These are phyloP conservation scores for Epichloe amarillans DNA, from an alignment of 2,329 filamentous ascomycete species.

Conservation along the genomic window DNA sequence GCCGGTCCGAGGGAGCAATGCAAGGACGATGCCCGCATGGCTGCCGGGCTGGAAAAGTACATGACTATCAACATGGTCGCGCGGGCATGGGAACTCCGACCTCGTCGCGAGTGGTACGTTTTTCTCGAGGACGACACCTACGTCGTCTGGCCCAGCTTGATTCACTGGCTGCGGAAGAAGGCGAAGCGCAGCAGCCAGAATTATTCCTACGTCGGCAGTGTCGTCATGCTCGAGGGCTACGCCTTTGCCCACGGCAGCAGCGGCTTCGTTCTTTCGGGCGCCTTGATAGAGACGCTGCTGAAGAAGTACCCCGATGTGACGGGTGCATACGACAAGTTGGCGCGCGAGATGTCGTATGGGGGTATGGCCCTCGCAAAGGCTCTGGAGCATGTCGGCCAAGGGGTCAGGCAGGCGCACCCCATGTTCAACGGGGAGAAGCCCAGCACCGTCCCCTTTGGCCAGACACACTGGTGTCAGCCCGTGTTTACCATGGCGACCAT, in stretches of 20 bases:
- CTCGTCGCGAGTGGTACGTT: conserved; percentile 43
- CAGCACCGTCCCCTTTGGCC: conserved; percentile 33
- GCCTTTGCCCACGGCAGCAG: conserved; percentile 45
- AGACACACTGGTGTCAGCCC: conserved; percentile 41
- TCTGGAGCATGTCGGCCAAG: conserved; percentile 29
- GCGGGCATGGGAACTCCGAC: conserved; percentile 40
- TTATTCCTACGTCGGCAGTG: conserved; percentile 37
- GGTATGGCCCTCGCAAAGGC: conserved; percentile 38
- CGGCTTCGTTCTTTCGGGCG: conserved; percentile 41
- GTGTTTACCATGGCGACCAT: conserved; percentile 45
- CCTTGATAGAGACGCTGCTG: conserved; percentile 35
- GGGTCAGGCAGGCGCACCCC: conserved; percentile 32
- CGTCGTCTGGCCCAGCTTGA: conserved; percentile 39
- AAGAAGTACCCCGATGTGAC: conserved; percentile 29
- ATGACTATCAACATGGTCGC: conserved; percentile 47
- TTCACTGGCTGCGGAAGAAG: conserved; percentile 32
- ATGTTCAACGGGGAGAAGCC: conserved; percentile 45
- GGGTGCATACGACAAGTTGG: conserved; percentile 31
- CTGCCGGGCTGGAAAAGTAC: conserved; percentile 47
- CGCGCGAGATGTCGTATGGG: conserved; percentile 34
- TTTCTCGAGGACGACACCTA: conserved; percentile 46
- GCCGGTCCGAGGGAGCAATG: conserved; percentile 33
- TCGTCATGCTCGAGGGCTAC: conserved; percentile 29
- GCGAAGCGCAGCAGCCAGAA: conserved; percentile 29
- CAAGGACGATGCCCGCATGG: conserved; percentile 18